Conservation (phyloP, 495 filamentous ascomycete genomes). For the Aspergillus leporis region DNA sequence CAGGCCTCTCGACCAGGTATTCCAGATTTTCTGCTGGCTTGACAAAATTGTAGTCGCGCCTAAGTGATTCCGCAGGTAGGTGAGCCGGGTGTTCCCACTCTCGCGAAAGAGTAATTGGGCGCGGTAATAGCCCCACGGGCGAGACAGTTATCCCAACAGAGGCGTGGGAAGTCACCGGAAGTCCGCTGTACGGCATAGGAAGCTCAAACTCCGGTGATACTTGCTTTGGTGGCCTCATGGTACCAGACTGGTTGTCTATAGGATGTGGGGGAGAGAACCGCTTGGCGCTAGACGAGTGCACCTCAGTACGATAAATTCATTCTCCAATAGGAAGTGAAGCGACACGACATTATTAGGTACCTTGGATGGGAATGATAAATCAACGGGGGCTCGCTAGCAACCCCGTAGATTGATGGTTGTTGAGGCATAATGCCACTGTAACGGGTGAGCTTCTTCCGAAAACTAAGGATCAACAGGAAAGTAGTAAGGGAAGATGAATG, state of each 20-base stretch:
- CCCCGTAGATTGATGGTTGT: conserved; percentile 33
- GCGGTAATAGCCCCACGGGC: conserved; percentile 33
- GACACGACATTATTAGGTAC: conserved; percentile 32
- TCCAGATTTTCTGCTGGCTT: conserved; percentile 39
- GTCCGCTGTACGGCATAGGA: conserved; percentile 32
- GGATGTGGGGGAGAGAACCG: conserved; percentile 34
- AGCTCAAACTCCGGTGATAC: conserved; percentile 36
- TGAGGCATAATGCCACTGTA: conserved; percentile 36
- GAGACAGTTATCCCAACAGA: conserved; percentile 42
- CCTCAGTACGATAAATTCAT: conserved; percentile 15
- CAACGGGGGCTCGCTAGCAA: conserved; percentile 34
- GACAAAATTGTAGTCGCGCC: conserved; percentile 34
- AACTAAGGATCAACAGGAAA: background rate
- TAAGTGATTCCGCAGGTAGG: conserved; percentile 34
- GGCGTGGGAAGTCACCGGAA: conserved; percentile 28
- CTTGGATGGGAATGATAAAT: conserved; percentile 48
- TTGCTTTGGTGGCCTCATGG: conserved; percentile 22
- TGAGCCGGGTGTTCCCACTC: conserved; percentile 40
- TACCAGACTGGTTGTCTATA: conserved; percentile 29
- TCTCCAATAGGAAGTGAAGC: conserved; percentile 4
- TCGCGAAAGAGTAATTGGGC: conserved; percentile 31
- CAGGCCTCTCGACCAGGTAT: conserved; percentile 43
- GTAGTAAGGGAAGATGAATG: conserved; percentile 10
- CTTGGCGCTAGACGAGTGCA: conserved; percentile 30
- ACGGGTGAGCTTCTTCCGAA: conserved; percentile 31